Percentiles rank a stretch among this genome's conserved stretches.
phyloP scores from a whole-genome alignment of 495 filamentous ascomycete species.

The Parathielavia hyrcaniae region DNA sequence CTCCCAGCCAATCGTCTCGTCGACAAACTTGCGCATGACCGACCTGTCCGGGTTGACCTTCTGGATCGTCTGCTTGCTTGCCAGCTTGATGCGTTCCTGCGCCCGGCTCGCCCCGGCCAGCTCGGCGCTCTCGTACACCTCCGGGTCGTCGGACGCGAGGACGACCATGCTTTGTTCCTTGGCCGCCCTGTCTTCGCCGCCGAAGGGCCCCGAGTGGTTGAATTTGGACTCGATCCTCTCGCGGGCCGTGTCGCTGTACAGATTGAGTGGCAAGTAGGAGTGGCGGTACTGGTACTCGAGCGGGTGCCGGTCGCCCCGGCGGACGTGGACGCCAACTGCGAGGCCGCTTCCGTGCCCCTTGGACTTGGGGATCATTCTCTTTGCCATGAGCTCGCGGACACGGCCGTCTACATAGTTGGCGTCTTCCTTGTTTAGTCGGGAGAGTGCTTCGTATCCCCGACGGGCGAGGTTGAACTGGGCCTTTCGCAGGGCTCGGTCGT shows the following conservation, averaged over 20 bases:
- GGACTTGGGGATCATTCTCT: conserved; percentile 38
- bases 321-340: conserved; percentile 61
- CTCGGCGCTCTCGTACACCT: conserved; percentile 54
- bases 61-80: conserved; percentile 48
- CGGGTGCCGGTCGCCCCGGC: conserved; percentile 65
- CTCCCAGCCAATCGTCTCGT: conserved; percentile 66
- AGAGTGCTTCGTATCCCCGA: conserved; percentile 58
- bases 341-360: conserved; percentile 36
- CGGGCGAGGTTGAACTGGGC: conserved; percentile 56
- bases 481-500: conserved; percentile 30
- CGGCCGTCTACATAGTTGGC: conserved; percentile 48
- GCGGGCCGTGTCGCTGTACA: conserved; percentile 47
- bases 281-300: conserved; percentile 59
- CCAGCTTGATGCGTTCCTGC: conserved; percentile 60
- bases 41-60: conserved; percentile 28
- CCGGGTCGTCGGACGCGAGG: conserved; percentile 66
- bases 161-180: conserved; percentile 45
- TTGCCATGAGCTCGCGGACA: conserved; percentile 41
- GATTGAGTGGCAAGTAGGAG: conserved; percentile 61
- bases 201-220: conserved; percentile 32
- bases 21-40: conserved; percentile 52
- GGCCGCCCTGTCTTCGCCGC: conserved; percentile 29
- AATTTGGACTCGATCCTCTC: conserved; percentile 38
- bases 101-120: conserved; percentile 47
- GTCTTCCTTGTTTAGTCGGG: conserved; percentile 54